Evolutionary conservation across 352 stramenopile species (phyloP), one percentile per base, ranked within the genome.

Genomic region (Phytophthora citrophthora): DNA sequence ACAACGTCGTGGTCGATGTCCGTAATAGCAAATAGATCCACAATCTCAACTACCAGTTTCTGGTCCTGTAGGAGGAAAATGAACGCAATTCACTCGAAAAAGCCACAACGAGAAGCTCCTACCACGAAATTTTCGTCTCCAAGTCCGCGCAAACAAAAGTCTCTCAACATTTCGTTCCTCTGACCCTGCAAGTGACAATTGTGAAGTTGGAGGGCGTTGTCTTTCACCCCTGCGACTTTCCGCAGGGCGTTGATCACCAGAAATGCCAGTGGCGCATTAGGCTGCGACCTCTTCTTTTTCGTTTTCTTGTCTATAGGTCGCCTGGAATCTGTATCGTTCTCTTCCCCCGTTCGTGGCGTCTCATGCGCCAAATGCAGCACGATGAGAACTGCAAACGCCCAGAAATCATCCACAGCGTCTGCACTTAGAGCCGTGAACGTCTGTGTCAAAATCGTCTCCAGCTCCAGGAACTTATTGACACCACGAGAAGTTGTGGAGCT

Each of bases 21-120:
- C 1, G 53, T 71, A 24, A 86, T 48, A 2, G 39, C 24, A 38
- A 90, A 90, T 4, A 90, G 51, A 8, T 88, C 81, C 12, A 88
- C 24, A 4, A 90, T 68, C 38, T 88, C 81, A 4, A 88, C 79
- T 6, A 90, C 53, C 24, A 90, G 57, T 45, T 88, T 90, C 15
- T 72, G 63, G 23, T 90, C 77, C 76, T 82, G 49, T 16, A 60
- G 51, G 23, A 45, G 6, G 41, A 11, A 20, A 27, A 39, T 11
- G 31, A 18, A 39, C 23, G 34, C 13, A 54, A 32, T 5, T 10
- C 6, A 39, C 16, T 5, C n/a, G 12, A 36, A 5, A 16, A 20
- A 40, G 11, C 15, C 7, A 57, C 34, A 13, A 32, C 6, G 29
- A 34, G 29, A 13, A 34, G 29, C 7, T 34, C 7, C 7, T 52